Evolutionary conservation across 345 rosid species (phyloP), one percentile per base, ranked within the genome.

Genomic region (Viola odorata): DNA sequence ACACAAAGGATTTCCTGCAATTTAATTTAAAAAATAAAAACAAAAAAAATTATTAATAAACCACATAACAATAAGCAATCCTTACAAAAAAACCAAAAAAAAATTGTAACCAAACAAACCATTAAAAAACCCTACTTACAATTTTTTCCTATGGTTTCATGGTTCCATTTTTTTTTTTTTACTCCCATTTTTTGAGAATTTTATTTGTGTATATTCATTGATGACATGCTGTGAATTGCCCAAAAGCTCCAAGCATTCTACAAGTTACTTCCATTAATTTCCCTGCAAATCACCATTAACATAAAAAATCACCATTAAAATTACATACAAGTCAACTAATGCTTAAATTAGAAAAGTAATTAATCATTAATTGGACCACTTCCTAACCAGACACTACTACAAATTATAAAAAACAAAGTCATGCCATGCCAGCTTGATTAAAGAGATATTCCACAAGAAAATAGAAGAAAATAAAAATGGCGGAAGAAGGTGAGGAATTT

Each of bases 261-360:
- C 98, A 92, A 8, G 96, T 88, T 50, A 92, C 81, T 75, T 92
- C 96, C 85, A 89, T 70, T 71, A 92, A 77, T 75, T 82, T 89
- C 66, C 98, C 98, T 92, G 94, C 73, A 63, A 37, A 39, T 0
- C 63, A 49, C 45, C 61, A 12, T 41, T 49, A 41, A 11, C 45
- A 3, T 8, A 42, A 5, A 40, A 12, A 40, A 11, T 23, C 57
- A 39, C 65, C 36, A 10, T 44, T 37, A 42, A n/a, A 17, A 48
- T 49, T 41, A 11, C 47, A 17, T 57, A 6, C 36, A 15, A 47
- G 48, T 36, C 54, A n/a, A n/a, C n/a, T n/a, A n/a, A n/a, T n/a
- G n/a, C n/a, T n/a, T n/a, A n/a, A n/a, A n/a, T n/a, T n/a, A n/a
- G 57, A 50, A 53, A 12, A 1, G 57, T 37, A 14, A 50, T 13